Evolutionary conservation across 2,329 filamentous ascomycete species (phyloP), one percentile per base, ranked within the genome.

Genomic region (Blastomyces silverae): DNA sequence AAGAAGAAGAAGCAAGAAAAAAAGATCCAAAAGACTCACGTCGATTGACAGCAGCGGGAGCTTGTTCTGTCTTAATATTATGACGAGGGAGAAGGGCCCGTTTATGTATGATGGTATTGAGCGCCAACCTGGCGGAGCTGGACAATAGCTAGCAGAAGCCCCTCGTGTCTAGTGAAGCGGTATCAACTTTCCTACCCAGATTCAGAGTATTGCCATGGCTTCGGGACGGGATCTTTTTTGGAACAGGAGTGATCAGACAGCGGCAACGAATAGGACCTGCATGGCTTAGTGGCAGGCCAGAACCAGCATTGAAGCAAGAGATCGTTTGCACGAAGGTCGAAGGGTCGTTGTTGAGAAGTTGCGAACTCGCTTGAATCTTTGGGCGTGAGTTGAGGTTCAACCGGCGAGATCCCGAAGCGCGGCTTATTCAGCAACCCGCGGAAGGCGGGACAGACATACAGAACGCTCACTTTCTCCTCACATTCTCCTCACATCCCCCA

Each of bases 21-120:
- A 28, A 62, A 4, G 46, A 64, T 28, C 25, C 4, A n/a, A 48
- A 39, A 31, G 56, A 64, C 62, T 55, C 62, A 64, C 62, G 28
- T 64, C 62, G 60, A 64, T 60, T 64, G 44, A 50, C 25, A 55
- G 56, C 17, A 50, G 10, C 46, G 34, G 44, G 25, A 31, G 44
- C 53, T 44, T 42, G 48, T 31, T 46, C n/a, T 46, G 52, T 46
- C 42, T 42, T 28, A 31, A 20, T 63, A 55, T 52, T 22, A 42
- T 39, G 11, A 48, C n/a, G 61, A 22, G 50, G 34, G 28, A 31
- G 37, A 57, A 56, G 4, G 37, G n/a, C 10, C 20, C 8, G 37
- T 39, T 39, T 58, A 58, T 25, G 56, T 39, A 58, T 22, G 22
- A 58, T 42, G 56, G n/a, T 58, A 58, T 58, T 58, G 34, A 25